Conservation (phyloP, 176 grass and related monocot species). For the Elaeis guineensis region DNA sequence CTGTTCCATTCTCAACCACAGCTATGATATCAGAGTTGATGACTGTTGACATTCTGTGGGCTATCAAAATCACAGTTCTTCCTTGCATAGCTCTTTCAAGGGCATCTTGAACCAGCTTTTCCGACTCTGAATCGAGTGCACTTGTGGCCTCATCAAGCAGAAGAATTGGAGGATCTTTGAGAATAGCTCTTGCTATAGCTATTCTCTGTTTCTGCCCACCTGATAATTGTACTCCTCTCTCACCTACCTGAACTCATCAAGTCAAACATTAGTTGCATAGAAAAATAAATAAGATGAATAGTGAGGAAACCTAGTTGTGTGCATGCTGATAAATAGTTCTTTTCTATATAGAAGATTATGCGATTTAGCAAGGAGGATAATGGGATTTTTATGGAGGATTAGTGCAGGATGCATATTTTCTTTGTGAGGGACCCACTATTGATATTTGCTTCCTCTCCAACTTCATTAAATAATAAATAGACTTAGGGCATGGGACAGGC, state of each 20-base stretch:
- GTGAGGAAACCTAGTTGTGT: too few species aligned
- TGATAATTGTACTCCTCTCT: conserved; percentile 49
- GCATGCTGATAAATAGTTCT: too few species aligned
- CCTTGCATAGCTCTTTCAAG: conserved; percentile 42
- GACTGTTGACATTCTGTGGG: conserved; percentile 58
- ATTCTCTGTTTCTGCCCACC: conserved; percentile 64
- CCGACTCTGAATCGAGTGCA: conserved; percentile 68
- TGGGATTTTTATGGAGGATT: too few species aligned
- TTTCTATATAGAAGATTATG: too few species aligned
- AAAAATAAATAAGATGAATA: too few species aligned
- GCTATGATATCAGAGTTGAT: conserved; percentile 46
- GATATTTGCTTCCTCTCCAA: too few species aligned
- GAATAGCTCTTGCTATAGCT: conserved; percentile 52
- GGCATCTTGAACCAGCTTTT: conserved; percentile 54
- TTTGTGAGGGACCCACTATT: too few species aligned
- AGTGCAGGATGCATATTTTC: too few species aligned
- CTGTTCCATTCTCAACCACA: conserved; percentile 45
- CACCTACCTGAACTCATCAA: conserved; percentile 39
- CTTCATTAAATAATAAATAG: too few species aligned
- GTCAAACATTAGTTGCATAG: too few species aligned
- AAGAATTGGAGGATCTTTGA: conserved; percentile 58
- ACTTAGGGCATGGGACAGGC: too few species aligned
- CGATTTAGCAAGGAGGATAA: too few species aligned
- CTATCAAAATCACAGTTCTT: conserved; percentile 54
- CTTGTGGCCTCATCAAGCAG: conserved; percentile 68